A percentile compares a stretch with the other conserved stretches of the same genome.
phyloP scores from a whole-genome alignment of 176 grass and related monocot genomes.

The Pontederia paniculata region DNA sequence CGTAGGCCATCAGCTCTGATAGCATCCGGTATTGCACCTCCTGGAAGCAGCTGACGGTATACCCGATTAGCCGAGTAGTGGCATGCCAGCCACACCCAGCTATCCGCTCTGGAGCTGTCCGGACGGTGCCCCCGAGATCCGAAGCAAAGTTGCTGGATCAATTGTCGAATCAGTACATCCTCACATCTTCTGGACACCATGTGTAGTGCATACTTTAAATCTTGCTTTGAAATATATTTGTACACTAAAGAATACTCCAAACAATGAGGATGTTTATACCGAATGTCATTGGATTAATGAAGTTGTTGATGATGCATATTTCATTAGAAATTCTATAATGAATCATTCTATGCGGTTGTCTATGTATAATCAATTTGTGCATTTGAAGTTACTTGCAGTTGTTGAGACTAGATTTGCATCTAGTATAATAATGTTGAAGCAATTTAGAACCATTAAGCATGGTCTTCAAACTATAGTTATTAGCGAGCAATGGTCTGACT shows the following conservation, averaged over 20 bases:
- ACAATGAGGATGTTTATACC: not conserved
- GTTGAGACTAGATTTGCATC: slow-evolving; percentile 3
- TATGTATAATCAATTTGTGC: slow-evolving; percentile 9
- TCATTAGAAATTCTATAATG: slow-evolving; percentile 12
- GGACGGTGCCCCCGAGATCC: too few relatives aligned
- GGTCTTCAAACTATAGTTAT: slow-evolving; percentile 5
- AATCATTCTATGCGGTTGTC: slow-evolving; percentile 4
- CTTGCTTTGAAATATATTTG: slow-evolving; percentile 15
- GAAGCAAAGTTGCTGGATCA: not conserved
- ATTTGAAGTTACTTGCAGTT: slow-evolving; percentile 25
- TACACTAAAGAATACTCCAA: not conserved
- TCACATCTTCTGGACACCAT: slow-evolving; percentile 6
- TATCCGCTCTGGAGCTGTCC: too few relatives aligned
- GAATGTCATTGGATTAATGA: slow-evolving; percentile 6
- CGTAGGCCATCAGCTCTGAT: too few relatives aligned
- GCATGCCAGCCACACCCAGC: too few relatives aligned
- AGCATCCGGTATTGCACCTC: too few relatives aligned
- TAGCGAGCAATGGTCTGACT: slow-evolving; percentile 1
- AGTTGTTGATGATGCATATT: not conserved
- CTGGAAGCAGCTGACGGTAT: too few relatives aligned
- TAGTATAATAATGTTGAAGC: slow-evolving; percentile 1
- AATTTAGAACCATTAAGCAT: not conserved
- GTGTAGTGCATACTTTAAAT: slow-evolving; percentile 2
- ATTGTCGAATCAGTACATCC: slow-evolving; percentile 7
- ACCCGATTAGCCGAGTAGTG: too few relatives aligned